phyloP scores from a whole-genome alignment of 495 filamentous ascomycete genomes.

The Aspergillus incahuasiensis region DNA sequence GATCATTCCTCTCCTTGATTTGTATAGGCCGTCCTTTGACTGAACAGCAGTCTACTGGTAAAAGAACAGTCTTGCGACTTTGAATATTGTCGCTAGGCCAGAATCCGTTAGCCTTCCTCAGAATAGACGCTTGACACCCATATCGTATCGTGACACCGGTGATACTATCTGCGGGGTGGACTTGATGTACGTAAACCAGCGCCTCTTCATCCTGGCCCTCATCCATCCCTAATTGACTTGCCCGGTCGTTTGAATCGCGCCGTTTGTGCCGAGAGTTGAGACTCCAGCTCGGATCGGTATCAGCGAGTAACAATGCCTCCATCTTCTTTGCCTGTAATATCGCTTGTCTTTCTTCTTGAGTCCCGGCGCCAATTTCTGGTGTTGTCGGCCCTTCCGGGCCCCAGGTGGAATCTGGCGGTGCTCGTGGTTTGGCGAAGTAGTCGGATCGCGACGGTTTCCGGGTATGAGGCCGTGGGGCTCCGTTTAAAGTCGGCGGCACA shows the following conservation, averaged over 20 bases:
- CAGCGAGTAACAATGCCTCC: conserved; percentile 53
- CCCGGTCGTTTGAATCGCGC: conserved; percentile 53
- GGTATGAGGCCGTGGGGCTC: conserved; percentile 25
- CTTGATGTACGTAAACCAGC: conserved; percentile 85
- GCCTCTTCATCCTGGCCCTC: conserved; percentile 62
- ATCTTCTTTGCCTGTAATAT: conserved; percentile 59
- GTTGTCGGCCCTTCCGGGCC: conserved; percentile 45
- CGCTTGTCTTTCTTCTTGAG: conserved; percentile 52
- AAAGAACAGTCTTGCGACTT: conserved; percentile 68
- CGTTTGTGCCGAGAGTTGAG: conserved; percentile 51
- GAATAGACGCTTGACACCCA: conserved; percentile 71
- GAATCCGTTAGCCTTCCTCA: conserved; percentile 83
- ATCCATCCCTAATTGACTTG: conserved; percentile 31
- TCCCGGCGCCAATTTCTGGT: conserved; percentile 47
- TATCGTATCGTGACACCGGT: conserved; percentile 88
- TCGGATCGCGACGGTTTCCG: conserved; percentile 45
- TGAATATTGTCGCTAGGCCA: conserved; percentile 93
- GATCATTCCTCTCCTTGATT: conserved; percentile 27
- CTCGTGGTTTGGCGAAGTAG: conserved; percentile 35
- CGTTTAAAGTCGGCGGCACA: conserved; percentile 29
- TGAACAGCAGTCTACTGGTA: conserved; percentile 87
- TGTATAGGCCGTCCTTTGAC: conserved; percentile 62
- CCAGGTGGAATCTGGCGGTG: conserved; percentile 44
- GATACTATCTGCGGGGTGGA: conserved; percentile 75
- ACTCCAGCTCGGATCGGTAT: conserved; percentile 44